Evolutionary conservation across 2,329 filamentous ascomycete genomes (phyloP).

Genomic region (Fusarium marasasianum): DNA sequence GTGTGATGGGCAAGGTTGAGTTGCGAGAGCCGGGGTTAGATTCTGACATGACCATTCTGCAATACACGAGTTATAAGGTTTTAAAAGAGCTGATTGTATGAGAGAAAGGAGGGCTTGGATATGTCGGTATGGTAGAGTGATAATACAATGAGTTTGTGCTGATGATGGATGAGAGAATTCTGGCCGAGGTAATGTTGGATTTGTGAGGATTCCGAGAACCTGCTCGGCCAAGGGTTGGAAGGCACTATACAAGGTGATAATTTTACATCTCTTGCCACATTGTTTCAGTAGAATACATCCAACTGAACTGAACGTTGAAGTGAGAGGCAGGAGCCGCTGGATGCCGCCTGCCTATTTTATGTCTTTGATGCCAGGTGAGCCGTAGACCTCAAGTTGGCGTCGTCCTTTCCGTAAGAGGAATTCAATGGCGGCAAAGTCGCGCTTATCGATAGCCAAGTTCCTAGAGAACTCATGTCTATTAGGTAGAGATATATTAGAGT

Average conservation of each 20-base stretch:
- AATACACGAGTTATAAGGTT: constrained; percentile 11
- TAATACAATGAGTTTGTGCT: constrained; percentile 24
- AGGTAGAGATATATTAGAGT: background rate
- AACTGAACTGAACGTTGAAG: background rate
- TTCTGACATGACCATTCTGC: constrained; percentile 44
- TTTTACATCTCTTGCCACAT: constrained; percentile 1
- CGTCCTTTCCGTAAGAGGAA: constrained; percentile 84
- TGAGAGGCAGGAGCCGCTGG: background rate
- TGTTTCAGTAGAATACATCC: background rate
- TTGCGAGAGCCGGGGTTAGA: constrained; percentile 41
- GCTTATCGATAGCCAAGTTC: constrained; percentile 75
- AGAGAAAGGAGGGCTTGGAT: background rate
- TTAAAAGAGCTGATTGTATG: constrained; percentile 39
- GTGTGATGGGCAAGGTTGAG: constrained; percentile 25
- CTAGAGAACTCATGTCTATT: constrained; percentile 79
- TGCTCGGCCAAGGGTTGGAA: constrained; percentile 1
- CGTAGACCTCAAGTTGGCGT: constrained; percentile 83
- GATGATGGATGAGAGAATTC: background rate
- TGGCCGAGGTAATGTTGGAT: background rate
- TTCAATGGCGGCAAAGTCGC: constrained; percentile 87
- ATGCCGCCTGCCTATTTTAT: constrained; percentile 54
- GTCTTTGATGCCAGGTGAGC: constrained; percentile 82
- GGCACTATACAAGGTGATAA: background rate
- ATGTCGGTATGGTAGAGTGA: constrained; percentile 8
- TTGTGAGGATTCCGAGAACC: background rate